Evolutionary conservation across 1,284 basidiomycete species (phyloP), one percentile per base, ranked within the genome.

Genomic region (Puccinia novopanici): DNA sequence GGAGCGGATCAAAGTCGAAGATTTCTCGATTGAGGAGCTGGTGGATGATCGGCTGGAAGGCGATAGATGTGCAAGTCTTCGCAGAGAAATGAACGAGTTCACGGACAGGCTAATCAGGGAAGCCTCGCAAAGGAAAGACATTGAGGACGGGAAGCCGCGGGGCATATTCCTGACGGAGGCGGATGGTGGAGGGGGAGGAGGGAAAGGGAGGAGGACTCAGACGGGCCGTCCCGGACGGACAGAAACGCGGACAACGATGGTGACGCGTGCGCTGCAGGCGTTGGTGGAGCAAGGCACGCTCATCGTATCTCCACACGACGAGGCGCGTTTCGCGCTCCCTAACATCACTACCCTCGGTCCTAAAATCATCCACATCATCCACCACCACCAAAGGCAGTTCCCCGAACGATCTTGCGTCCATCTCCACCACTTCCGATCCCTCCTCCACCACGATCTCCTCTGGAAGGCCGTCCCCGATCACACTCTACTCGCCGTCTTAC

Each of bases 21-120:
- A 70, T 24, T 70, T 70, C n/a, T 70, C 67, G 48, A 70, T 70
- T 12, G 67, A 70, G 19, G 67, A 70, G 8, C 45, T 70, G 13
- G 8, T 50, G 30, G 45, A 50, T 6, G 67, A 48, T 15, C 24
- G 19, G 15, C 67, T 0, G 17, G 40, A 50, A 34, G 40, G n/a
- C 24, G 67, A 70, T 27, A 15, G 45, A 17, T 19, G 40, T 27
- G 3, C 9, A 15, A 40, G 19, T 1, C 34, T 63, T 5, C 34
- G 61, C 9, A 3, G 24, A 4, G 61, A 63, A 13, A 63, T 63
- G 61, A 5, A 19, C 37, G 22, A 63, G 19, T 70, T 70, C 30
- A 50, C 48, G 3, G 67, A 50, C n/a, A 70, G 22, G n/a, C n/a
- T 70, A n/a, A 24, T 70, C 13, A 50, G 45, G n/a, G 45, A 34